Percentiles rank a stretch among this genome's conserved stretches.
These are phyloP conservation scores for Trichoderma polysporum DNA, from an alignment of 2,329 filamentous ascomycete species.

Conservation along the genomic window DNA sequence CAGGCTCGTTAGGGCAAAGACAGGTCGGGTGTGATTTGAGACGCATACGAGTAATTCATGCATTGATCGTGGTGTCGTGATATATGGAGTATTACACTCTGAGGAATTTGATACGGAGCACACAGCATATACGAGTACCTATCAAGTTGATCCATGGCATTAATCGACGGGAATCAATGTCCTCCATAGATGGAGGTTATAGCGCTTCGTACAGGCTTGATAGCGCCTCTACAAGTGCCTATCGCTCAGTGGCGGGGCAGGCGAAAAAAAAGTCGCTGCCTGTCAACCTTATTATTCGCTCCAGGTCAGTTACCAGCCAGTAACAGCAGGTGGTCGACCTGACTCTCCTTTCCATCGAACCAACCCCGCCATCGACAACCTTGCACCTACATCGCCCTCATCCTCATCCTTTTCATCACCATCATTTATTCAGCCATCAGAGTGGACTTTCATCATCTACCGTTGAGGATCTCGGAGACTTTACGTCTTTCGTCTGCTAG, in stretches of 20 bases:
- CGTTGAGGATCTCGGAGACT: neutral
- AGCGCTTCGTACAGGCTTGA: neutral
- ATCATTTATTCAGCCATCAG: neutral
- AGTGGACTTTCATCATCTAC: neutral
- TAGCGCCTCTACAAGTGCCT: neutral
- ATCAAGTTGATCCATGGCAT: no score
- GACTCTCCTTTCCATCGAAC: neutral
- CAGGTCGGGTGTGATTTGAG: neutral
- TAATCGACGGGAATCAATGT: no score
- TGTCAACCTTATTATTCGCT: neutral
- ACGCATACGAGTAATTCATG: neutral
- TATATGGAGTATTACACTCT: no score
- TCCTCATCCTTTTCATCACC: neutral
- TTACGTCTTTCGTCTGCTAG: neutral
- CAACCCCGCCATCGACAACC: slow-evolving; percentile 9
- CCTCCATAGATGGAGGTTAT: no score
- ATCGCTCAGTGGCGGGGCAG: neutral
- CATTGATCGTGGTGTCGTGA: neutral
- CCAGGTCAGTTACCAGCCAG: neutral
- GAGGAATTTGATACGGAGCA: no score
- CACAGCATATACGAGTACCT: no score
- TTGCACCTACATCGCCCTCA: neutral
- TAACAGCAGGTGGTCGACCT: neutral
- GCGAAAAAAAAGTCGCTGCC: neutral
- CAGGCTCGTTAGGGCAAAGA: neutral